Conservation (phyloP, 2,329 filamentous ascomycete genomes). For the Pseudocercospora fijiensis region DNA sequence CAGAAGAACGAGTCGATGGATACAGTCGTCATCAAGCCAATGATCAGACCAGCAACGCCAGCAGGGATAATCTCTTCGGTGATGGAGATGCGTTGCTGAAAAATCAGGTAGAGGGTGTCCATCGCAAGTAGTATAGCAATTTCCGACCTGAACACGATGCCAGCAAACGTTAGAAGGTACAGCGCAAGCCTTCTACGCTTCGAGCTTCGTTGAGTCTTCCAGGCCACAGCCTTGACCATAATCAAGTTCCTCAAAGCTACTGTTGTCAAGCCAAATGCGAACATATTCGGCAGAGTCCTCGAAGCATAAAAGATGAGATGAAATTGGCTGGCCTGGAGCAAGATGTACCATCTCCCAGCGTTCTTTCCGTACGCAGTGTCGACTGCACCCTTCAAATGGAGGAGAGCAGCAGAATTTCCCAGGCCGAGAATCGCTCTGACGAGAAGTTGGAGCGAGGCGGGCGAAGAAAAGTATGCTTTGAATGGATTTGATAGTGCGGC, state of each 20-base stretch:
- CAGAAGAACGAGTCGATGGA: constrained; percentile 90
- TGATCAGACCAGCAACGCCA: constrained; percentile 62
- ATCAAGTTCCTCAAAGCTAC: constrained; percentile 58
- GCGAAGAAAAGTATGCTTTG: constrained; percentile 56
- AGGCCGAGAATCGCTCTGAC: constrained; percentile 76
- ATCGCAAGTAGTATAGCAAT: constrained; percentile 75
- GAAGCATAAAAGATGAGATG: constrained; percentile 92
- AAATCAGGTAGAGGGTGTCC: constrained; percentile 64
- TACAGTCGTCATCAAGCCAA: constrained; percentile 69
- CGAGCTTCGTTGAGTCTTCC: constrained; percentile 38
- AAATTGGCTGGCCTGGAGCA: constrained; percentile 81
- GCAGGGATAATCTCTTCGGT: constrained; percentile 62
- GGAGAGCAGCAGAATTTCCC: constrained; percentile 68
- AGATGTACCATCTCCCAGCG: constrained; percentile 73
- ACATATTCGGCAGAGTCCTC: constrained; percentile 91
- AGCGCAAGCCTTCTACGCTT: constrained; percentile 64
- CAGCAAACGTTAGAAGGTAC: constrained; percentile 73
- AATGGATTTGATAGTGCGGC: constrained; percentile 70
- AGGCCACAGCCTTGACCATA: constrained; percentile 45
- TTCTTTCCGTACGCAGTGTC: constrained; percentile 65
- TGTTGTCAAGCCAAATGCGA: constrained; percentile 80
- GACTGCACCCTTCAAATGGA: constrained; percentile 65
- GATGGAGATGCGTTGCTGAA: constrained; percentile 55
- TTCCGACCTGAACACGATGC: constrained; percentile 85
- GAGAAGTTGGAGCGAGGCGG: constrained; percentile 58